Evolutionary conservation across 805 yeast species (phyloP), one percentile per base, ranked within the genome.

Genomic region (Blastobotrys terrestris): DNA sequence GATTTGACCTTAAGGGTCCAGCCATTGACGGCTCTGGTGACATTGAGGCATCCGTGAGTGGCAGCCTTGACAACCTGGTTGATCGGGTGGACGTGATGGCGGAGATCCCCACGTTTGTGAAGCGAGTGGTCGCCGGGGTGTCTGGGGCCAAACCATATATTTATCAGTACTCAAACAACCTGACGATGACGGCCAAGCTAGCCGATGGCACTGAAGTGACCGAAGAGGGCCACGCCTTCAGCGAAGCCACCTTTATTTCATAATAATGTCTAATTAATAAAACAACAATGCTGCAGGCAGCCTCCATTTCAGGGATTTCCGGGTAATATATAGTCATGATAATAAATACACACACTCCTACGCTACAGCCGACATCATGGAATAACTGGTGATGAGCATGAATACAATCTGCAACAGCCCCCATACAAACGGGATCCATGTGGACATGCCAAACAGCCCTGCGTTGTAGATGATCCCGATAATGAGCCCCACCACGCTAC

Each of bases 61-160:
- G 96, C 56, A 72, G 76, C 19, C 76, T 92, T 60, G 67, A 67
- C 15, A 73, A 76, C 46, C 71, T 87, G 55, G 81, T 88, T 50
- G 97, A 89, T 73, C 83, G 98, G 67, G 91, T 94, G 54, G 99
- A 94, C 71, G 98, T 94, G 55, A 90, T 94, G 97, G 87, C 90
- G 49, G 98, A 94, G 72, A 84, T 94, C 54, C 99, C 99, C 22
- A 84, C 81, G 58, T 90, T 94, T 70, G 95, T 94, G 60, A 94
- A 92, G 73, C 86, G 84, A 62, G 86, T 94, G 54, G 98, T 88
- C 46, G 82, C 91, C 57, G 96, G 96, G 54, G 95, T 92, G 51
- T 94, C 94, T 14, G 99, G 98, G 49, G 84, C 98, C 22, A 87
- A 85, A 67, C 99, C 99, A n/a, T 92, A 80, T 73, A 92, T 94